These are phyloP conservation scores for Scenedesmus sp. DNA, from an alignment of 163 green algal genomes.

Conservation along the genomic window DNA sequence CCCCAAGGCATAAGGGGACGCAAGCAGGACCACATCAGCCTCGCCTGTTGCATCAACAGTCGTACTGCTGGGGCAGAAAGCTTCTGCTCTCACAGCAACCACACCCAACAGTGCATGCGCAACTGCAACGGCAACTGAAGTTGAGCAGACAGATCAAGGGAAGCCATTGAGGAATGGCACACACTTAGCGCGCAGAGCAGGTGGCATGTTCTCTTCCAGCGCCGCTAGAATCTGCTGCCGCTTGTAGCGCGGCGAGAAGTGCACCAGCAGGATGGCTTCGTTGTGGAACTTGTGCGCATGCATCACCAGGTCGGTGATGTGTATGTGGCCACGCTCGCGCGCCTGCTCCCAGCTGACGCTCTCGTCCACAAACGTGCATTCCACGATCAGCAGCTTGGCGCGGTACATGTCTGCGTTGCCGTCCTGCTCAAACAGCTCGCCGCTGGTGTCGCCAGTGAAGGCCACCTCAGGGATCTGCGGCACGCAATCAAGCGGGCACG, in stretches of 20 bases:
- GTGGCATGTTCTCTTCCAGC: slow-evolving; percentile 69
- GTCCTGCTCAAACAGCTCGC: slow-evolving; percentile 72
- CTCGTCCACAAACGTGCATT: slow-evolving; percentile 90
- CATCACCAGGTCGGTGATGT: slow-evolving; percentile 81
- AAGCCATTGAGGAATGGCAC: slow-evolving; percentile 78
- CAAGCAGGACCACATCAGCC: not conserved
- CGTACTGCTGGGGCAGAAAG: not conserved
- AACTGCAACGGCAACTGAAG: not conserved
- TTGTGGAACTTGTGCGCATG: slow-evolving; percentile 87
- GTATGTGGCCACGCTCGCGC: slow-evolving; percentile 84
- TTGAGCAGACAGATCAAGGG: not conserved
- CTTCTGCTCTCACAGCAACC: not conserved
- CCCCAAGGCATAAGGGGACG: not conserved
- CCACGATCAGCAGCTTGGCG: slow-evolving; percentile 84
- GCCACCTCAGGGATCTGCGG: slow-evolving; percentile 80
- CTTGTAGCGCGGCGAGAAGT: slow-evolving; percentile 85
- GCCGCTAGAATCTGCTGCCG: slow-evolving; percentile 61
- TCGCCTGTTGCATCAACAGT: not conserved
- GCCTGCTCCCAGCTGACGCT: slow-evolving; percentile 67
- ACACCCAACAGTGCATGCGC: not conserved
- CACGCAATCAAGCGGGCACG: not conserved
- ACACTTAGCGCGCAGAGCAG: slow-evolving; percentile 65
- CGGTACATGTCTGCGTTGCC: slow-evolving; percentile 59
- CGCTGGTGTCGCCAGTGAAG: slow-evolving; percentile 88
- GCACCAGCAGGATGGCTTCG: slow-evolving; percentile 87